Evolutionary conservation across 2,329 filamentous ascomycete genomes (phyloP).

Genomic region (Fusarium mexicanum): DNA sequence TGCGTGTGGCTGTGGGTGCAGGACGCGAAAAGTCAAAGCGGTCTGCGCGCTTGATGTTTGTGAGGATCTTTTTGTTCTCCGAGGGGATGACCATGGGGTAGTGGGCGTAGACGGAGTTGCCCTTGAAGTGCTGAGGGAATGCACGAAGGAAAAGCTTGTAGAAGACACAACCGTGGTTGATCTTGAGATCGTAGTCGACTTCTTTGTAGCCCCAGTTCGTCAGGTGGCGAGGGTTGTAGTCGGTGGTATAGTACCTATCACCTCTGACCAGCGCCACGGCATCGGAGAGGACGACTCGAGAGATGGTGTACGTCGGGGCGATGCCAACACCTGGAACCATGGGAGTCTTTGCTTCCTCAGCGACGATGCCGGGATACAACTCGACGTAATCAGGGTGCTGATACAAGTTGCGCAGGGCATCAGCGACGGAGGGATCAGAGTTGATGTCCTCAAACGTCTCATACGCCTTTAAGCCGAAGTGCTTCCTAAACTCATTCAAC

Average conservation of each 20-base stretch:
- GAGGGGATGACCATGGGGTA: constrained; percentile 77
- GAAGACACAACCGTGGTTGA: constrained; percentile 85
- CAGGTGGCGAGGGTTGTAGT: constrained; percentile 77
- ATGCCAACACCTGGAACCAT: constrained; percentile 81
- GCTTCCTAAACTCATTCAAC: constrained; percentile 86
- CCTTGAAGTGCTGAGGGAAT: constrained; percentile 82
- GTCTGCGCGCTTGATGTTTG: constrained; percentile 70
- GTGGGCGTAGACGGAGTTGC: constrained; percentile 83
- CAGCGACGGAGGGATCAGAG: constrained; percentile 75
- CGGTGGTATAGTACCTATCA: constrained; percentile 81
- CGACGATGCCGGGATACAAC: constrained; percentile 80
- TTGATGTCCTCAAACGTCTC: constrained; percentile 87
- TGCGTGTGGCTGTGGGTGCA: constrained; percentile 55
- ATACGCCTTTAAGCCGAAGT: constrained; percentile 81
- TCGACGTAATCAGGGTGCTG: constrained; percentile 84
- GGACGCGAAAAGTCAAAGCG: constrained; percentile 77
- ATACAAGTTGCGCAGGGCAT: constrained; percentile 73
- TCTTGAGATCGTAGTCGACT: constrained; percentile 74
- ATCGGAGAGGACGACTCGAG: constrained; percentile 79
- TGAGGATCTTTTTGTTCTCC: constrained; percentile 78
- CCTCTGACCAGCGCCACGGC: constrained; percentile 82
- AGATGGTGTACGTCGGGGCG: constrained; percentile 79
- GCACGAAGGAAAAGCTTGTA: constrained; percentile 85
- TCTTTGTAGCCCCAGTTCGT: constrained; percentile 88
- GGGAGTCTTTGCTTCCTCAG: constrained; percentile 78